phyloP scores from a whole-genome alignment of 768 basidiomycete species.

The Mycena pura region DNA sequence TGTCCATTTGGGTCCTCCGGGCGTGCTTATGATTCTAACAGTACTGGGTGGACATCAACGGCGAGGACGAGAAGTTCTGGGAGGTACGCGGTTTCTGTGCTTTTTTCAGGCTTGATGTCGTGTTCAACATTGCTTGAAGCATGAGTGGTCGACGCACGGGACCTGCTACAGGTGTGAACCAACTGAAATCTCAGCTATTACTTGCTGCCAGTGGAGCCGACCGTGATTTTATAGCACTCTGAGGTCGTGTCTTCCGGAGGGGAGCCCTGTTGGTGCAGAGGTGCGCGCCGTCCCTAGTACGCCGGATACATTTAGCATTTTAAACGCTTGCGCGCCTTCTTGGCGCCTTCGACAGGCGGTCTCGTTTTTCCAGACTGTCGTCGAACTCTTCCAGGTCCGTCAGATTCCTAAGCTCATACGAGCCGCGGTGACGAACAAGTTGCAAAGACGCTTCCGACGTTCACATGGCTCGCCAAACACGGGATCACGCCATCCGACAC shows the following conservation, averaged over 20 bases:
- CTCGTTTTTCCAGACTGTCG: conserved; percentile 54
- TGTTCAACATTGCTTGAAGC: conserved; percentile 35
- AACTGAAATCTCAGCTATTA: neutral
- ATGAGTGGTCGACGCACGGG: conserved; percentile 77
- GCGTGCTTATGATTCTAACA: conserved; percentile 20
- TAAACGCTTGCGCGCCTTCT: neutral
- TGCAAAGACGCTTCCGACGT: conserved; percentile 57
- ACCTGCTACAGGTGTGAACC: conserved; percentile 55
- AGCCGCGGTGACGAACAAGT: neutral
- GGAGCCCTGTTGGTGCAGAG: conserved; percentile 65
- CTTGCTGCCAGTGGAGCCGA: too few species aligned
- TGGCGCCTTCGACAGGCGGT: conserved; percentile 60
- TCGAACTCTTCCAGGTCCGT: conserved; percentile 16
- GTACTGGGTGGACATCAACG: conserved; percentile 71
- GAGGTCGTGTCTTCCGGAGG: conserved; percentile 62
- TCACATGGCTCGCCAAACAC: conserved; percentile 55
- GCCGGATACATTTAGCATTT: neutral
- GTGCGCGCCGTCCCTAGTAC: conserved; percentile 35
- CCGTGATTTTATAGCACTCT: conserved; percentile 55
- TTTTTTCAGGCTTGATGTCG: neutral
- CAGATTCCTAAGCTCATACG: neutral
- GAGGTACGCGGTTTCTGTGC: conserved; percentile 33
- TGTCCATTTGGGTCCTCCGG: too few species aligned
- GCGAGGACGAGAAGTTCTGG: conserved; percentile 71
- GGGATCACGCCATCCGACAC: conserved; percentile 59